Evolutionary conservation across 805 yeast species (phyloP).

Genomic region (Kodamaea hsintzibuensis): DNA sequence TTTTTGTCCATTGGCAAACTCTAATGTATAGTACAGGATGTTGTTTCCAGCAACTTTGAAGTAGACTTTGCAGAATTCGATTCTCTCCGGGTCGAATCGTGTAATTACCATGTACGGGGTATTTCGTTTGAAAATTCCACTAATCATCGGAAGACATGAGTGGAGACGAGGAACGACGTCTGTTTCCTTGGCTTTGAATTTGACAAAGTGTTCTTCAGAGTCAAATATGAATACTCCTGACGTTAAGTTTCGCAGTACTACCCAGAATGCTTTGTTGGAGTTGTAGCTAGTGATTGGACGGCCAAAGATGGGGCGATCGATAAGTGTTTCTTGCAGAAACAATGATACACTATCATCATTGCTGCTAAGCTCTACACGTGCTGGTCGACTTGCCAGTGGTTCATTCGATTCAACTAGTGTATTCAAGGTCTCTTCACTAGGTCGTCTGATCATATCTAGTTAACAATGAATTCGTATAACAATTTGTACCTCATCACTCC

Average conservation of each 20-base stretch:
- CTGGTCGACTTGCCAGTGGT: not conserved
- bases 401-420: conserved; percentile 9
- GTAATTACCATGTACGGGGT: conserved; percentile 30
- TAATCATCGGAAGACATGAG: conserved; percentile 22
- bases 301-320: conserved; percentile 17
- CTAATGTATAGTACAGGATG: conserved; percentile 29
- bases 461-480: not conserved
- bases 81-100: conserved; percentile 13
- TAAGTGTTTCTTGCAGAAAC: conserved; percentile 22
- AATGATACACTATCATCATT: conserved; percentile 10
- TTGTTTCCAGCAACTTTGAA: conserved; percentile 29
- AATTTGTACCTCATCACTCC: too few species aligned
- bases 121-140: conserved; percentile 27
- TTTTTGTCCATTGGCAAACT: conserved; percentile 19
- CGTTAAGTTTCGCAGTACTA: conserved; percentile 21
- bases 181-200: conserved; percentile 10
- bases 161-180: conserved; percentile 18
- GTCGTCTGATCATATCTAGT: conserved; percentile 6
- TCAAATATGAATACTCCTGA: conserved; percentile 20
- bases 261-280: conserved; percentile 15
- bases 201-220: conserved; percentile 12
- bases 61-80: conserved; percentile 30
- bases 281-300: conserved; percentile 13
- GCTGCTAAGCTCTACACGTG: not conserved
- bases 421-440: conserved; percentile 10